Evolutionary conservation across 2,329 filamentous ascomycete species (phyloP), one percentile per base, ranked within the genome.

Genomic region (Domatiomyces globalis): DNA sequence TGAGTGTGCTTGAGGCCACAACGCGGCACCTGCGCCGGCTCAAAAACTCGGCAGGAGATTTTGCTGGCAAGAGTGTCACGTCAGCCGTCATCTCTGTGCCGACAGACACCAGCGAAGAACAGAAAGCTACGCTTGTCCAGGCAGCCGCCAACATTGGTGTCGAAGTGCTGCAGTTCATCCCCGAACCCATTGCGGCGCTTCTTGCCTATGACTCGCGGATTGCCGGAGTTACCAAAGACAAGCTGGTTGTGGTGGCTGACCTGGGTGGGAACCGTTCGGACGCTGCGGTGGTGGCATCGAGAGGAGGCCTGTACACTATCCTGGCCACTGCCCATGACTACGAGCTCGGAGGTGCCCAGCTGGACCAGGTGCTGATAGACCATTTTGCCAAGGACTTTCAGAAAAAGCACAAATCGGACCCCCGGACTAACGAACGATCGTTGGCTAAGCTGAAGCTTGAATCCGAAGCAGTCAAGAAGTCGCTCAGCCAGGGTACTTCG

Each of bases 311-410:
- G 75, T 96, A 96, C 77, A 95, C 87, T 54, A 82, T 95, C 62
- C 77, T 98, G 53, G 88, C 92, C 18, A 94, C 90, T 10, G 81
- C 84, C 27, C 92, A 96, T 73, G 92, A 98, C 74, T 95, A 94
- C 71, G 89, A 96, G 65, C 85, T 90, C 60, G 83, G 86, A 51
- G 92, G 92, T 64, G 77, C 80, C 36, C 82, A 88, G 59, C 77
- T 98, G 52, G 92, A 98, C 73, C 79, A 92, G 67, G 84, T 90
- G 48, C 77, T 98, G 53, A 85, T 95, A 67, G 90, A 98, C 67
- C 84, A 95, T 75, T 95, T 96, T 62, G 85, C 90, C 62, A 98
- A 98, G 77, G 92, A 98, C 71, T 98, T 98, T 73, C 79, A 92
- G 65, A 96, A 98, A 80, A 95, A 94, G 78, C 80, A 96, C 78